Conservation (phyloP, 2,329 filamentous ascomycete species). For the Microdochium nivale region DNA sequence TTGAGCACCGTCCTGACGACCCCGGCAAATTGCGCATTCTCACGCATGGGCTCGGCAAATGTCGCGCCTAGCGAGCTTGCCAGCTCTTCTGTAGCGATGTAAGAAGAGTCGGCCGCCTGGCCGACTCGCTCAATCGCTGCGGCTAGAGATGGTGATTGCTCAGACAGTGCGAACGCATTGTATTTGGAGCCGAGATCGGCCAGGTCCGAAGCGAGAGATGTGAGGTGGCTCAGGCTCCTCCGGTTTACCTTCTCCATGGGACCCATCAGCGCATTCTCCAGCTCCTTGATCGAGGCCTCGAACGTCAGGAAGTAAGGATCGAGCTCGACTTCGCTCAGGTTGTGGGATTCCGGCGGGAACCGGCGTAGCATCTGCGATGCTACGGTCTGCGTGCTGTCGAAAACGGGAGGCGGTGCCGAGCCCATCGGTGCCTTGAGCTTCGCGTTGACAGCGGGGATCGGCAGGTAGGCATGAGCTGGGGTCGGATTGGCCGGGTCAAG, state of each 20-base stretch:
- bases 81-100: conserved; percentile 89
- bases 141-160: conserved; percentile 79
- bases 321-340: conserved; percentile 78
- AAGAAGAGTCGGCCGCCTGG: conserved; percentile 91
- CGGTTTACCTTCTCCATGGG: conserved; percentile 97
- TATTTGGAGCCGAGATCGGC: conserved; percentile 92
- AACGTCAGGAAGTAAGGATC: conserved; percentile 96
- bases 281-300: conserved; percentile 82
- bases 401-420: conserved; percentile 20
- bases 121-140: conserved; percentile 90
- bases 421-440: conserved; percentile 61
- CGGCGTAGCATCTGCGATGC: conserved; percentile 59
- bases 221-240: conserved; percentile 76
- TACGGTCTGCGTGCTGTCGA: conserved; percentile 25
- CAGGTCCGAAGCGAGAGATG: conserved; percentile 75
- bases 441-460: conserved; percentile 74
- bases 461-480: conserved; percentile 77
- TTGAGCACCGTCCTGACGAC: conserved; percentile 83
- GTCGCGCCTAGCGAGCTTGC: conserved; percentile 81
- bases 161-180: conserved; percentile 92
- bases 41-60: conserved; percentile 95
- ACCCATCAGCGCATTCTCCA: conserved; percentile 80
- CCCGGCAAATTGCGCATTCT: conserved; percentile 93
- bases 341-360: conserved; percentile 72
- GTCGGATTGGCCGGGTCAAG: conserved; percentile 90